These are phyloP conservation scores for Brettanomyces sp. DNA, from an alignment of 805 yeast genomes.

Conservation along the genomic window DNA sequence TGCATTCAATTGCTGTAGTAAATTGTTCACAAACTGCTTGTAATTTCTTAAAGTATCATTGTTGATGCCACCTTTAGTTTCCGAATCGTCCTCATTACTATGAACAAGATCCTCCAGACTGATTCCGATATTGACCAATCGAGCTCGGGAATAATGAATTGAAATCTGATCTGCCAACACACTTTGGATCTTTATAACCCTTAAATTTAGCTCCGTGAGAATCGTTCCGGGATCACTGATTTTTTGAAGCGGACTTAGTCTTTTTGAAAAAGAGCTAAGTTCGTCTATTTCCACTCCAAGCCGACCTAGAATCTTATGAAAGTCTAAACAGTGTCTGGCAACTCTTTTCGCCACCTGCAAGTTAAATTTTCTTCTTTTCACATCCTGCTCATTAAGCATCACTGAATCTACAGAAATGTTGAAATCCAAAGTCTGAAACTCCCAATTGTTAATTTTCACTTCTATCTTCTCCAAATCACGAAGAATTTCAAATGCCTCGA, in stretches of 20 bases:
- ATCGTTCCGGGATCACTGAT: slow-evolving; percentile 46
- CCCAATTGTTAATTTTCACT: slow-evolving; percentile 42
- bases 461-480: slow-evolving; percentile 43
- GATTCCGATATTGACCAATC: slow-evolving; percentile 53
- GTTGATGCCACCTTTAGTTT: slow-evolving; percentile 18
- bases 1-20: slow-evolving; percentile 47
- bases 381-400: slow-evolving; percentile 2
- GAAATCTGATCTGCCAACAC: slow-evolving; percentile 43
- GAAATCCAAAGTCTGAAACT: slow-evolving; percentile 42
- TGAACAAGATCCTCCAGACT: slow-evolving; percentile 39
- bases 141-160: slow-evolving; percentile 55
- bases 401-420: slow-evolving; percentile 24
- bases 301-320: slow-evolving; percentile 31
- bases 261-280: slow-evolving; percentile 33
- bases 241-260: slow-evolving; percentile 34
- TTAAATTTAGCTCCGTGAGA: slow-evolving; percentile 33
- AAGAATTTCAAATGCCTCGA: slow-evolving; percentile 34
- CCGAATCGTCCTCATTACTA: slow-evolving; percentile 9
- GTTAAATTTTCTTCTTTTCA: slow-evolving; percentile 34
- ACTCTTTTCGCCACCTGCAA: slow-evolving; percentile 47
- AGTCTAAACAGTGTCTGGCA: slow-evolving; percentile 38
- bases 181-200: slow-evolving; percentile 41
- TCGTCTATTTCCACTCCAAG: slow-evolving; percentile 38
- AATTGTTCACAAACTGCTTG: slow-evolving; percentile 47
- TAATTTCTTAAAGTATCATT: slow-evolving; percentile 39